Evolutionary conservation across 192 early-diverging fungal species (phyloP), one percentile per base, ranked within the genome.

Genomic region (Dissophora globulifera): DNA sequence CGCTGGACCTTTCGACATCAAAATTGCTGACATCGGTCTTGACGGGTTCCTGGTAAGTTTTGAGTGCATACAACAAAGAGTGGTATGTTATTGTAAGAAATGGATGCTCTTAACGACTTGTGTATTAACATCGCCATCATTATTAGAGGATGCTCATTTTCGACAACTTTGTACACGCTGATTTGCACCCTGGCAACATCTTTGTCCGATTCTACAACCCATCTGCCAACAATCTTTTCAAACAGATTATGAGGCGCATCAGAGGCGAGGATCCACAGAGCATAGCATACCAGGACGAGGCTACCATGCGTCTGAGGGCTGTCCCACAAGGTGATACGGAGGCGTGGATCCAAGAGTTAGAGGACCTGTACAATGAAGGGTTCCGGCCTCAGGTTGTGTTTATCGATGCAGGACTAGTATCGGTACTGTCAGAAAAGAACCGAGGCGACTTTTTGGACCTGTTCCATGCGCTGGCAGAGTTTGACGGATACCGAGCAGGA

Each of bases 101-200:
- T n/a, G n/a, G n/a, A n/a, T n/a, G n/a, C n/a, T n/a, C n/a, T n/a
- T n/a, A n/a, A n/a, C n/a, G n/a, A n/a, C n/a, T n/a, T n/a, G n/a
- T n/a, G n/a, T n/a, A n/a, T n/a, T n/a, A n/a, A n/a, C n/a, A n/a
- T 94, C 93, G 57, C 74, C 95, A 58, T 86, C 87, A 71, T 49
- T 79, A n/a, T 48, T 68, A 92, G 83, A 86, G 92, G 32, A 98
- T 98, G 96, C 85, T 98, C 0, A 92, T 96, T 31, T 82, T 93
- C 46, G 93, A 96, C 80, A 98, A 98, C 75, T 95, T 97, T 83
- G 87, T 94, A 23, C 96, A 98, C 67, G 92, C 94, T 5, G 96
- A 97, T 76, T 62, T 97, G 57, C 96, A 98, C 53, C 95, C 95
- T 17, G 96, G 94, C 32, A 98, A 98, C 65, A 96, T 97, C 46